Evolutionary conservation across 768 basidiomycete genomes (phyloP).

Genomic region (Lyophyllum atratum): DNA sequence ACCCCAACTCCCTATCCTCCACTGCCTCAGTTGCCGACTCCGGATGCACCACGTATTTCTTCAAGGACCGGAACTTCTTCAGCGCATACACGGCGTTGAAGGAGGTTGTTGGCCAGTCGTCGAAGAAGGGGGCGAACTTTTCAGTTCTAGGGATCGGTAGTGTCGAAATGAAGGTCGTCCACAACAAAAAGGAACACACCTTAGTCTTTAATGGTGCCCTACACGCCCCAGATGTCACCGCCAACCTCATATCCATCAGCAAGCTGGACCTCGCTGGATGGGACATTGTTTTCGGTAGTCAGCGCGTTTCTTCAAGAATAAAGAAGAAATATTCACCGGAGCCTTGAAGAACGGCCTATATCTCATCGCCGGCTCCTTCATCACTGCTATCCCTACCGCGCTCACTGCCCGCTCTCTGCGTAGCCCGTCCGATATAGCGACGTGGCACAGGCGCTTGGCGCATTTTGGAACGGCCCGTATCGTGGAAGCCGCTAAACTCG

Average conservation of each 20-base stretch:
- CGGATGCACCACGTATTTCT: background rate
- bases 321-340: background rate
- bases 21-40: background rate
- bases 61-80: background rate
- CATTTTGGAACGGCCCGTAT: background rate
- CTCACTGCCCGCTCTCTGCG: background rate
- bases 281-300: background rate
- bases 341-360: background rate
- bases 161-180: background rate
- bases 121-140: background rate
- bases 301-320: background rate
- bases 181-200: background rate
- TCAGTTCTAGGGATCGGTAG: background rate
- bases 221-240: background rate
- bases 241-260: background rate
- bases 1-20: background rate
- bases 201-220: background rate
- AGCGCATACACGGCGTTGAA: background rate
- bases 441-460: background rate
- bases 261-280: background rate
- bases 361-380: background rate
- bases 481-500: background rate
- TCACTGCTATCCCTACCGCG: background rate
- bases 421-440: background rate
- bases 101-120: background rate